Conservation (phyloP, 1,284 basidiomycete genomes). For the Athelia psychrophila region DNA sequence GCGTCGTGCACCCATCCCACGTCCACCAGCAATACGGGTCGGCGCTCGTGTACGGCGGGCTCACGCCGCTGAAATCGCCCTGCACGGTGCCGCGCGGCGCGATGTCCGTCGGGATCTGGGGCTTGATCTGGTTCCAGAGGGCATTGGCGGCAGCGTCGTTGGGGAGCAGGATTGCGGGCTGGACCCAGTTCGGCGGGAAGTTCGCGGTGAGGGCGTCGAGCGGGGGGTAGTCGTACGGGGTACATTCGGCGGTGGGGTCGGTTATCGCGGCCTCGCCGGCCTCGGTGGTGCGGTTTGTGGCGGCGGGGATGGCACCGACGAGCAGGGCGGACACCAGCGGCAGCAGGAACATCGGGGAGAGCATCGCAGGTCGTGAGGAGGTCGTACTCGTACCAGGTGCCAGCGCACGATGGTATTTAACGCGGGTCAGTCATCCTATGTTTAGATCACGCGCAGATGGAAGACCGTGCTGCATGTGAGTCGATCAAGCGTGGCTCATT, state of each 20-base stretch:
- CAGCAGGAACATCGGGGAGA: no score
- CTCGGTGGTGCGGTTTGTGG: no score
- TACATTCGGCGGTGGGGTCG: conserved; percentile 30
- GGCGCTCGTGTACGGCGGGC: conserved; percentile 9
- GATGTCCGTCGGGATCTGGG: conserved; percentile 30
- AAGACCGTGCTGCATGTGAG: no score
- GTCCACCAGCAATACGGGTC: conserved; percentile 48
- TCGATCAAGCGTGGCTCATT: no score
- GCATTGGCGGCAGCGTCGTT: conserved; percentile 42
- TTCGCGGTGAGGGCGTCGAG: conserved; percentile 35
- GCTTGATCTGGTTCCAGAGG: conserved; percentile 31
- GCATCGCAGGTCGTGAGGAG: no score
- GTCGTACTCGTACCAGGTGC: no score
- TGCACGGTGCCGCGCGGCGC: conserved; percentile 30
- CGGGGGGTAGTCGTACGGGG: conserved; percentile 38
- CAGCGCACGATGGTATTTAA: no score
- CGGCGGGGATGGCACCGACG: no score
- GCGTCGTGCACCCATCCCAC: conserved; percentile 53
- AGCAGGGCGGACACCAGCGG: no score
- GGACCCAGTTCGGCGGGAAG: conserved; percentile 45
- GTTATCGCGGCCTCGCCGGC: background rate
- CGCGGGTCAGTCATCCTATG: no score
- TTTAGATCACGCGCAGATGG: no score
- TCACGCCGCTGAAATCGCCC: conserved; percentile 31
- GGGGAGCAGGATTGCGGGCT: conserved; percentile 39